Percentiles rank a stretch among this genome's conserved stretches.
Evolutionary conservation across 176 grass and related monocot genomes (phyloP).

Genomic region (Zizania latifolia): DNA sequence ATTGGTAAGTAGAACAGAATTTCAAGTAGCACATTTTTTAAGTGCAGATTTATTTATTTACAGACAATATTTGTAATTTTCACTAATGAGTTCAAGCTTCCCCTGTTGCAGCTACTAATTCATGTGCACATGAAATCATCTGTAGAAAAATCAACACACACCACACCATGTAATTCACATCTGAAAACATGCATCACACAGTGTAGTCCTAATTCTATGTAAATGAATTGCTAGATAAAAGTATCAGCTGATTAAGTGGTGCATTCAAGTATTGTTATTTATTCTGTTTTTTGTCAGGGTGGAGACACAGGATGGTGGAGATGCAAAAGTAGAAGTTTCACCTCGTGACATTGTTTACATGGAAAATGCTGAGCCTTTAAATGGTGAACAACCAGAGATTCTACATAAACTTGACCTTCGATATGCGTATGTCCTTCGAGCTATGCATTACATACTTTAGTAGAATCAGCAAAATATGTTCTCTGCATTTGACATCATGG

Average conservation of each 20-base stretch:
- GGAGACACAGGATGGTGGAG: constrained; percentile 86
- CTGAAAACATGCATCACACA: background rate
- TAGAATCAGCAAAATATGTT: constrained; percentile 26
- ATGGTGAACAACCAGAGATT: constrained; percentile 57
- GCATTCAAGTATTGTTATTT: constrained; percentile 11
- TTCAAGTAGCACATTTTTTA: constrained; percentile 1
- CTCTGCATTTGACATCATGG: background rate
- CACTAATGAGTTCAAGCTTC: background rate
- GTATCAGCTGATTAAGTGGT: background rate
- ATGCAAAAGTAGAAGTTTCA: constrained; percentile 72
- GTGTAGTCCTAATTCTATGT: background rate
- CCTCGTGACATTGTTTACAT: constrained; percentile 76
- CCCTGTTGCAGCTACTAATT: background rate
- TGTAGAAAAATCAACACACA: background rate
- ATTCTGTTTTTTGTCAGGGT: constrained; percentile 56
- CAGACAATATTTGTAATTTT: background rate
- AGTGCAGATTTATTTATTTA: background rate
- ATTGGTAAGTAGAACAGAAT: constrained; percentile 54
- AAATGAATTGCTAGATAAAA: constrained; percentile 2
- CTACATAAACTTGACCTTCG: constrained; percentile 79
- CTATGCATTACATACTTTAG: constrained; percentile 22
- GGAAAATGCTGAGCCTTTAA: constrained; percentile 54
- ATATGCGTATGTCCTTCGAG: constrained; percentile 62
- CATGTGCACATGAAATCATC: background rate
- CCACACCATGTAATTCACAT: background rate